phyloP scores from a whole-genome alignment of 2,329 filamentous ascomycete genomes.

The Penicillium sp. region DNA sequence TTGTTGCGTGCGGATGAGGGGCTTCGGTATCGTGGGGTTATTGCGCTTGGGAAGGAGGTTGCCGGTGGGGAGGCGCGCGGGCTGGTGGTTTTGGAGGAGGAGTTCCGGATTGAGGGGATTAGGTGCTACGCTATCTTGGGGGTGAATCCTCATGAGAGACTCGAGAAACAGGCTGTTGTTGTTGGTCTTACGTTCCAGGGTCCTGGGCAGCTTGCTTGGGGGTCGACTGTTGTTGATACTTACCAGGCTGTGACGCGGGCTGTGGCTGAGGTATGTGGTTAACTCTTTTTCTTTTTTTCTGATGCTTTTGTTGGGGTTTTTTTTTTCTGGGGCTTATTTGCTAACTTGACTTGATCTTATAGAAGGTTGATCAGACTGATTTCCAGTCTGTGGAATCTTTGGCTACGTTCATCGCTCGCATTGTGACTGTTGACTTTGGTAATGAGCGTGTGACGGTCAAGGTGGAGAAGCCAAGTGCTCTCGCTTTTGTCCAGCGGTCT shows the following conservation, averaged over 20 bases:
- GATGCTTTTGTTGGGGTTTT: background rate
- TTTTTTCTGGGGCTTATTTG: background rate
- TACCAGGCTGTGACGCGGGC: constrained; percentile 43
- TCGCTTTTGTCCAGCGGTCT: constrained; percentile 50
- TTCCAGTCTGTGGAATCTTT: constrained; percentile 55
- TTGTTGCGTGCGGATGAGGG: constrained; percentile 46
- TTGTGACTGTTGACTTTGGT: constrained; percentile 47
- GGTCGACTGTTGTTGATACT: constrained; percentile 35
- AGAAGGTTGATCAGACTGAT: constrained; percentile 49
- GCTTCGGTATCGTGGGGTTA: constrained; percentile 39
- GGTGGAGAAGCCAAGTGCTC: constrained; percentile 53
- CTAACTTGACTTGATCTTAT: constrained; percentile 17
- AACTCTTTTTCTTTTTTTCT: no score
- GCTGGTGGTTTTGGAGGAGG: constrained; percentile 36
- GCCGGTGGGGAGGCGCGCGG: constrained; percentile 27
- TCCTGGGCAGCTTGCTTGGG: constrained; percentile 35
- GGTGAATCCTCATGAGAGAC: constrained; percentile 53
- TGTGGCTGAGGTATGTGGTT: constrained; percentile 40
- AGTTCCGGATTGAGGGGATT: constrained; percentile 46
- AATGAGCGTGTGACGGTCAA: constrained; percentile 49
- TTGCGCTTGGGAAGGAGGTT: constrained; percentile 33
- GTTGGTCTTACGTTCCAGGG: constrained; percentile 41
- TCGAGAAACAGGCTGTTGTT: constrained; percentile 52
- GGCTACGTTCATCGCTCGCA: constrained; percentile 49
- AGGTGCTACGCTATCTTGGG: constrained; percentile 51